Conservation (phyloP, 106 monocot genomes). For the Hemerocallis citrina region DNA sequence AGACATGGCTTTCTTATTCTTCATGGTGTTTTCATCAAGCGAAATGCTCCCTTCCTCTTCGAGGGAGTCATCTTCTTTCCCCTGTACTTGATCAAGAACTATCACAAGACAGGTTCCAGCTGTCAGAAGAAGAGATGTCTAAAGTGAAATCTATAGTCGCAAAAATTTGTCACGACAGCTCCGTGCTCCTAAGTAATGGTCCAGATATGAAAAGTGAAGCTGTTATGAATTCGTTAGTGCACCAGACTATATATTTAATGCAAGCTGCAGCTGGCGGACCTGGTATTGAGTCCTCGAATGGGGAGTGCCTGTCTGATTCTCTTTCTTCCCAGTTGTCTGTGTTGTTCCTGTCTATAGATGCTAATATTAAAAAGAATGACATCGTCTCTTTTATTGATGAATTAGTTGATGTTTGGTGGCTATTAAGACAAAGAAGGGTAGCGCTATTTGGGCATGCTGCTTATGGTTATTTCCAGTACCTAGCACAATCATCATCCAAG, state of each 20-base stretch:
- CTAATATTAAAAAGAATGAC: constrained; percentile 18
- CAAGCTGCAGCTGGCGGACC: constrained; percentile 56
- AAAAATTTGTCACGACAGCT: constrained; percentile 27
- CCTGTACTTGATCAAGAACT: constrained; percentile 58
- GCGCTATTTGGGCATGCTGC: constrained; percentile 87
- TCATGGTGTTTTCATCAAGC: constrained; percentile 95
- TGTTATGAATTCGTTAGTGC: constrained; percentile 41
- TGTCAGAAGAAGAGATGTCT: constrained; percentile 67
- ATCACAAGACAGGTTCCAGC: constrained; percentile 36
- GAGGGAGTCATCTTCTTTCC: constrained; percentile 41
- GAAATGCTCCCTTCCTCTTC: constrained; percentile 30
- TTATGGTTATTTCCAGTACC: constrained; percentile 82
- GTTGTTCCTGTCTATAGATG: constrained; percentile 34
- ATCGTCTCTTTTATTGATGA: constrained; percentile 27
- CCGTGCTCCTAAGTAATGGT: constrained; percentile 6
- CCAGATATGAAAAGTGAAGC: constrained; percentile 12
- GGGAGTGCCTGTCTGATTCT: constrained; percentile 44
- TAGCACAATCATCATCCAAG: constrained; percentile 55
- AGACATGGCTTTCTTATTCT: constrained; percentile 94
- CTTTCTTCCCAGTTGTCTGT: constrained; percentile 48
- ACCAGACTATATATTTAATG: constrained; percentile 51
- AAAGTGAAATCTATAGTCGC: constrained; percentile 42
- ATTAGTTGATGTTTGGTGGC: constrained; percentile 75
- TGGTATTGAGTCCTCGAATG: constrained; percentile 45
- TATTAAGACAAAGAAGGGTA: constrained; percentile 67